Conservation (phyloP, 371 early-diverging fungal genomes). For the Umbelopsis sp. region DNA sequence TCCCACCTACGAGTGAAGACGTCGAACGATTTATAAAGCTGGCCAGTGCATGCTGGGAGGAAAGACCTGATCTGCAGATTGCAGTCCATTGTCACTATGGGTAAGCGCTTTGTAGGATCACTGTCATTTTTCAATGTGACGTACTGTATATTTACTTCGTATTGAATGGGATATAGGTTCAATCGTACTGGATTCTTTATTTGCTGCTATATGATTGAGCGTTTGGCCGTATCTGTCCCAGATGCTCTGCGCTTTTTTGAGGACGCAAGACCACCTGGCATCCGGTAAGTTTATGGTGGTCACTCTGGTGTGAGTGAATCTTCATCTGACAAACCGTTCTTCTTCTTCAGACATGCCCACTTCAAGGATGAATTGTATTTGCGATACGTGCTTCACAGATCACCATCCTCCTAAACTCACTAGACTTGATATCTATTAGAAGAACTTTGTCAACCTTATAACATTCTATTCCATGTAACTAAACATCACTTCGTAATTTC, state of each 20-base stretch:
- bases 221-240: slow-evolving; percentile 55
- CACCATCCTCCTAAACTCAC: slow-evolving; percentile 2
- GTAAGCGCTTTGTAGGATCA: slow-evolving; percentile 27
- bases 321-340: neutral
- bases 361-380: slow-evolving; percentile 69
- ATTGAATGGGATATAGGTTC: slow-evolving; percentile 35
- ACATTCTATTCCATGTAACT: too few relatives aligned
- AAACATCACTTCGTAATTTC: too few relatives aligned
- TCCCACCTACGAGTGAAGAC: slow-evolving; percentile 66
- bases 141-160: too few relatives aligned
- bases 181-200: slow-evolving; percentile 76
- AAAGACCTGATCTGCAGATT: slow-evolving; percentile 65
- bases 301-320: neutral
- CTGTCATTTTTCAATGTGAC: neutral
- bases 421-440: neutral
- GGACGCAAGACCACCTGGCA: slow-evolving; percentile 68
- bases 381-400: slow-evolving; percentile 52
- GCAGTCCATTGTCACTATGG: slow-evolving; percentile 82
- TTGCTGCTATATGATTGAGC: slow-evolving; percentile 70
- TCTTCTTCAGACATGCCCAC: slow-evolving; percentile 56
- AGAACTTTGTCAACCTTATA: too few relatives aligned
- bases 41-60: slow-evolving; percentile 57
- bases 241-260: slow-evolving; percentile 66
- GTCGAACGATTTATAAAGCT: slow-evolving; percentile 58
- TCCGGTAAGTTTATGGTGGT: slow-evolving; percentile 45